Base-by-base conservation (phyloP, 805 yeast genomes). In the Yamadazyma akitaensis region DNA sequence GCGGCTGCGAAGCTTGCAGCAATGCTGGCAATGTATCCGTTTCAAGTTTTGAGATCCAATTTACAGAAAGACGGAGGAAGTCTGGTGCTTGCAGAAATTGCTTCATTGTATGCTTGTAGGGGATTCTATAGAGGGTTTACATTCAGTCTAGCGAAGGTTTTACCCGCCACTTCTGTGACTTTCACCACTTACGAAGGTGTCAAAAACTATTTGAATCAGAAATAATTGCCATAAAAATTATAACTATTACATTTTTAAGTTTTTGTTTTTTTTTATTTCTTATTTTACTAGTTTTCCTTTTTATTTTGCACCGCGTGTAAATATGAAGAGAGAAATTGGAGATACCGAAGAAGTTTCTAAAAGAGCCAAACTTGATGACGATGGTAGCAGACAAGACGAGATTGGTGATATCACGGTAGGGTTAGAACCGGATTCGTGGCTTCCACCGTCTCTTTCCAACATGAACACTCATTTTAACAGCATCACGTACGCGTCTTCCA, bases 91-190 rank as follows among this genome's bases (percentile, higher is more conserved):
- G 41, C 53, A 1, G 73, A 81, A 9, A 55, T 73, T 2, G 43
- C 36, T 10, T 56, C 62, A 13, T 68, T 88, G 2, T 73, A 75
- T 55, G 32, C 37, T 0, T 57, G 60, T 1, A 86, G 82, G 46
- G 92, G 60, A 0, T 85, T 91, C 50, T 94, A 94, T 62, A 84
- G 85, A 54, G 99, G 99, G 0, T 64, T 94, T 14, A 66, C 80
- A 1, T 85, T 96, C 1, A 91, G 90, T 53, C 60, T 92, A 14
- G 48, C 87, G 1, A 72, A 98, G 40, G 96, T 92, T 0, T 75
- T 94, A 4, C 99, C 99, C 0, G 90, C 97, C 1, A 91, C 97
- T 3, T 87, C 96, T 59, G 78, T 91, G 11, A 94, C 98, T 0
- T 89, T 94, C 61, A 72, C 85, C 5, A 86, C 86, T 5, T 94